Percentiles rank a stretch among this genome's conserved stretches.
Conservation (phyloP, 1,139 yeast genomes). For the Geotrichum restrictum region DNA sequence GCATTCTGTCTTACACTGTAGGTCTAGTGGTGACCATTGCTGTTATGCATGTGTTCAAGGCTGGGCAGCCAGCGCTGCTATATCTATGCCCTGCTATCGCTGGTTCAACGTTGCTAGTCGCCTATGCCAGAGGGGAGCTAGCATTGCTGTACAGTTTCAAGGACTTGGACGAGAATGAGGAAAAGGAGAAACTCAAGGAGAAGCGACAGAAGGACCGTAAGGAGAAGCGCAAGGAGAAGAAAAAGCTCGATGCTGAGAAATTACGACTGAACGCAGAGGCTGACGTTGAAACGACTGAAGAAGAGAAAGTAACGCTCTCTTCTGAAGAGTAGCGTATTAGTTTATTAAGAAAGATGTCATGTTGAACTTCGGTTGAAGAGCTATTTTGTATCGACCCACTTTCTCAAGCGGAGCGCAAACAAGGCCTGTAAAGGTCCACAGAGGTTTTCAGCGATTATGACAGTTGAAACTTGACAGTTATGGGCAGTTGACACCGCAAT, state of each 20-base stretch:
- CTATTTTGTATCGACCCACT: too few species aligned
- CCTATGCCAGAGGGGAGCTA: conserved; percentile 44
- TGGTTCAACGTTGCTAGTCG: conserved; percentile 37
- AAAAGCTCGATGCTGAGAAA: conserved; percentile 1
- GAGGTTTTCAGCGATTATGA: too few species aligned
- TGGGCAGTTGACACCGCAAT: too few species aligned
- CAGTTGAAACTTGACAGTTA: too few species aligned
- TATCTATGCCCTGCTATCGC: conserved; percentile 57
- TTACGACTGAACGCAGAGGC: not conserved
- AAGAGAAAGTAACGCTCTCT: not conserved
- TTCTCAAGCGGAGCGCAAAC: too few species aligned
- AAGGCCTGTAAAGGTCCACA: too few species aligned
- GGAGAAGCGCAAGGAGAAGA: conserved; percentile 1
- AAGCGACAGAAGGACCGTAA: conserved; percentile 8
- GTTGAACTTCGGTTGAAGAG: too few species aligned
- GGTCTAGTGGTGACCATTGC: conserved; percentile 47
- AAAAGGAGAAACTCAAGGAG: conserved; percentile 9
- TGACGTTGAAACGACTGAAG: not conserved
- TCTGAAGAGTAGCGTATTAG: not conserved
- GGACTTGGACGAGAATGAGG: conserved; percentile 32
- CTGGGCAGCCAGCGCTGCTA: conserved; percentile 65
- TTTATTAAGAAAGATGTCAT: too few species aligned
- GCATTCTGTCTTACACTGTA: conserved; percentile 45
- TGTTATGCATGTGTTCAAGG: conserved; percentile 41
- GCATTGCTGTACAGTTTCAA: conserved; percentile 41